Conservation (phyloP, 805 yeast genomes). For the Isabelozyma rhagii region DNA sequence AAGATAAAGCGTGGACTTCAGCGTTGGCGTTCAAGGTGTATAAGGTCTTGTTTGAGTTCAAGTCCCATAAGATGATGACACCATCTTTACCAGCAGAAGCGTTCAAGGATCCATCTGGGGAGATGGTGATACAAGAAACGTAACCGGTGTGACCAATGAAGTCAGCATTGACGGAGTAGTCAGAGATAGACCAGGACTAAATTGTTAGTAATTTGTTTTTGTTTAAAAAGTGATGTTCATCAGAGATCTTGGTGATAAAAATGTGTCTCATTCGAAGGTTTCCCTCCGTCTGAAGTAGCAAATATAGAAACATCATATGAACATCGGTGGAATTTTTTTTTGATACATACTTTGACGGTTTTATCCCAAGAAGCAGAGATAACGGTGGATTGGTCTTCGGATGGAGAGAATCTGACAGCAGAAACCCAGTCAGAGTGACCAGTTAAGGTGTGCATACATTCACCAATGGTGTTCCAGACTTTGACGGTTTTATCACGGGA, state of each 20-base stretch:
- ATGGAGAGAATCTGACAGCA: constrained; percentile 95
- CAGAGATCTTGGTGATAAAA: constrained; percentile 99
- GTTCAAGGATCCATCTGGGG: constrained; percentile 99
- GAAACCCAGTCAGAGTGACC: constrained; percentile 99
- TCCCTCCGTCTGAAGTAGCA: constrained; percentile 97
- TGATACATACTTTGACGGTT: constrained; percentile 90
- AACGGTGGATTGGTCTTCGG: constrained; percentile 64
- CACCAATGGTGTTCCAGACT: constrained; percentile 99
- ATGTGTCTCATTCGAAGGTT: constrained; percentile 88
- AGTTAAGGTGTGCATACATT: constrained; percentile 88
- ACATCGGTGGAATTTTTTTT: constrained; percentile 4
- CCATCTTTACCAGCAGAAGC: constrained; percentile 99
- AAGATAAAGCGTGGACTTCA: constrained; percentile 96
- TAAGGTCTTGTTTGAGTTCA: constrained; percentile 77
- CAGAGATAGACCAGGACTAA: constrained; percentile 91
- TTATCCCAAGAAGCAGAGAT: constrained; percentile 99
- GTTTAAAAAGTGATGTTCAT: constrained; percentile 25
- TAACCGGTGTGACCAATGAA: constrained; percentile 99
- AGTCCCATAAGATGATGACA: constrained; percentile 96
- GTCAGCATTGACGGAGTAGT: constrained; percentile 87
- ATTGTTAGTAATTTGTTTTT: constrained; percentile 42
- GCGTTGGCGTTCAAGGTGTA: constrained; percentile 94
- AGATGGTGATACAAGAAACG: constrained; percentile 93
- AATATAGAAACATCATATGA: constrained; percentile 83
- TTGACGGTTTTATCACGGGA: constrained; percentile 98